Percentiles rank a stretch among this genome's conserved stretches.
Conservation (phyloP, 1,139 yeast species). For the Taiozyma onychis region DNA sequence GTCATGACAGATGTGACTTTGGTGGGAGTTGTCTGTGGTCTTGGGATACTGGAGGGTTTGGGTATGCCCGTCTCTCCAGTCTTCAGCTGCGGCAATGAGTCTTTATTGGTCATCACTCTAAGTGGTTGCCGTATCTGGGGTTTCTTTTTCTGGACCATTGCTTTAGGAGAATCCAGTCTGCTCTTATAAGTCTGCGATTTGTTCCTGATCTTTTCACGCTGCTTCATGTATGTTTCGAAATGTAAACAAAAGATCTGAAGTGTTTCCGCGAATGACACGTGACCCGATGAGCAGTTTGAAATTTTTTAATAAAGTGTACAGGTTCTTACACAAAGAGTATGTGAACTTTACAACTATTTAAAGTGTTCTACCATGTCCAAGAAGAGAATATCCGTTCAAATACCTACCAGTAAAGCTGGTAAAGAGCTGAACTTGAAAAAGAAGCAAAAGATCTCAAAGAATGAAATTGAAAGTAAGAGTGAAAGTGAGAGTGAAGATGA, state of each 20-base stretch:
- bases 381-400: constrained; percentile 10
- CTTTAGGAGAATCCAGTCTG: background rate
- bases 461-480: background rate
- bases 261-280: background rate
- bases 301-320: background rate
- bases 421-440: background rate
- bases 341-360: background rate
- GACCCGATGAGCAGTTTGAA: background rate
- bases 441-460: background rate
- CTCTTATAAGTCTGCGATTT: background rate
- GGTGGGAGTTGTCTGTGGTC: constrained; percentile 16
- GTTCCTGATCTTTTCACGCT: background rate
- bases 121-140: background rate
- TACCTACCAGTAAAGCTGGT: constrained; percentile 3
- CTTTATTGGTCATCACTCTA: background rate
- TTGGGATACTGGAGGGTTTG: constrained; percentile 17
- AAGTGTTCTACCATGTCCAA: constrained; percentile 8
- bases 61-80: background rate
- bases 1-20: constrained; percentile 11
- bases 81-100: background rate
- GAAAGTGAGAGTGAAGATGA: constrained; percentile 1
- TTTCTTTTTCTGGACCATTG: background rate
- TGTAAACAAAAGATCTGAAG: background rate
- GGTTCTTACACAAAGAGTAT: background rate
- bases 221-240: constrained; percentile 1